Base-by-base conservation (phyloP, 805 yeast genomes). In the Saturnispora quitensis region DNA sequence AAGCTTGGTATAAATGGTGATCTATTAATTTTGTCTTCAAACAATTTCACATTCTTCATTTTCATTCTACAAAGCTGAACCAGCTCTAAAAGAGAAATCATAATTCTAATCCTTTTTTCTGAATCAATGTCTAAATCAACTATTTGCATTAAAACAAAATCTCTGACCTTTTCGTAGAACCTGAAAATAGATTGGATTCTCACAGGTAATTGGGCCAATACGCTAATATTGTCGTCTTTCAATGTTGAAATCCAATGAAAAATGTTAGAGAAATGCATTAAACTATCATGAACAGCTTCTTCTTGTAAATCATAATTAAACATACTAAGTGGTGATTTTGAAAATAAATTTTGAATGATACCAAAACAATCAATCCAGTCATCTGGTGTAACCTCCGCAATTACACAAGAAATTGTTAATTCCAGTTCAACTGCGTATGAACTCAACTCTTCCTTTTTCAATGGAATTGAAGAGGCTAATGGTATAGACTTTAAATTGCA, bases 311-410 rank as follows among this genome's bases (percentile, higher is more conserved):
- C 76, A 62, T 81, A 77, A 47, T 75, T 71, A 62, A 85, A 82
- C 52, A 89, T 68, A 8, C 83, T 76, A 10, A 78, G 68, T 34
- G 76, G 63, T 0, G 82, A 74, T 46, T 76, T 80, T 22, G 79
- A 78, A 25, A 83, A 78, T 53, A 84, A 83, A 33, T 78, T 70
- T 62, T 90, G 97, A 44, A 91, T 67, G 1, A 82, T 68, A 60
- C 88, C 91, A 63, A 79, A 86, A 3, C 84, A 77, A 51, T 76
- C 75, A 48, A 88, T 72, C 97, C 97, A 91, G 59, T 90, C 95
- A 54, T 77, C 78, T 12, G 80, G 65, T 12, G 80, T 74, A 34
- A 84, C 75, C 10, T 79, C 75, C 27, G 68, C 71, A 62, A 84
- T 81, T 33, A 84, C 72, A 3, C 77, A 75, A 2, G 76, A 70